Conservation (phyloP, 2,329 filamentous ascomycete genomes). For the Malbranchea cinnamomea region DNA sequence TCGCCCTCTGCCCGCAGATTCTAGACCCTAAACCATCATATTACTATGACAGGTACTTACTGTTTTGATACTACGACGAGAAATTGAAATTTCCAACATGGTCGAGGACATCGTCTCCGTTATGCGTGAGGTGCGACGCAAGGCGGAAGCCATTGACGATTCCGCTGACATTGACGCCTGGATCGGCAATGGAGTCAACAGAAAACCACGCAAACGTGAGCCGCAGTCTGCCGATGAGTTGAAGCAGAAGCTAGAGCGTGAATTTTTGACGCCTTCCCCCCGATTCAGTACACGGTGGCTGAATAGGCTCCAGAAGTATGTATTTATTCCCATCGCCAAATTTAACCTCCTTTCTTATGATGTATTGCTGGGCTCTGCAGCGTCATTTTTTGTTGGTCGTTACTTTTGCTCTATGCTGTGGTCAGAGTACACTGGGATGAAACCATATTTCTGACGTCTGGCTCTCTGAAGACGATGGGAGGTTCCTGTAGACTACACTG, state of each 20-base stretch:
- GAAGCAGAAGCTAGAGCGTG: constrained; percentile 55
- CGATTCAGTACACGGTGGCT: constrained; percentile 77
- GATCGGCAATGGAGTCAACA: neutral
- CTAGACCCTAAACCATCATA: no score
- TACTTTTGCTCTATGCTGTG: constrained; percentile 4
- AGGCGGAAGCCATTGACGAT: constrained; percentile 5
- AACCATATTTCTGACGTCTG: constrained; percentile 1
- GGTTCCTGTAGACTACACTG: constrained; percentile 60
- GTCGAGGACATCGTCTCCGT: constrained; percentile 5
- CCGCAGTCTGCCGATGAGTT: constrained; percentile 42
- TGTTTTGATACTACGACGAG: no score
- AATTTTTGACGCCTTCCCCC: constrained; percentile 65
- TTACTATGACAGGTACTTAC: no score
- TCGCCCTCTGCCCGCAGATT: no score
- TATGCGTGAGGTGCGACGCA: constrained; percentile 6
- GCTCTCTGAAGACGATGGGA: constrained; percentile 59
- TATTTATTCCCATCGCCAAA: constrained; percentile 4
- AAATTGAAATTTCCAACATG: constrained; percentile 1
- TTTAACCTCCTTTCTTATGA: neutral
- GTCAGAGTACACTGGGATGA: constrained; percentile 4
- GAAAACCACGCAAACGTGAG: constrained; percentile 5
- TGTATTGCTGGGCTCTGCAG: no score
- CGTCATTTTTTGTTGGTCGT: no score
- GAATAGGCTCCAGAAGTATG: constrained; percentile 66
- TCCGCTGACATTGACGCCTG: constrained; percentile 5